These are phyloP conservation scores for Seminavis robusta DNA, from an alignment of 108 stramenopile genomes.

Conservation along the genomic window DNA sequence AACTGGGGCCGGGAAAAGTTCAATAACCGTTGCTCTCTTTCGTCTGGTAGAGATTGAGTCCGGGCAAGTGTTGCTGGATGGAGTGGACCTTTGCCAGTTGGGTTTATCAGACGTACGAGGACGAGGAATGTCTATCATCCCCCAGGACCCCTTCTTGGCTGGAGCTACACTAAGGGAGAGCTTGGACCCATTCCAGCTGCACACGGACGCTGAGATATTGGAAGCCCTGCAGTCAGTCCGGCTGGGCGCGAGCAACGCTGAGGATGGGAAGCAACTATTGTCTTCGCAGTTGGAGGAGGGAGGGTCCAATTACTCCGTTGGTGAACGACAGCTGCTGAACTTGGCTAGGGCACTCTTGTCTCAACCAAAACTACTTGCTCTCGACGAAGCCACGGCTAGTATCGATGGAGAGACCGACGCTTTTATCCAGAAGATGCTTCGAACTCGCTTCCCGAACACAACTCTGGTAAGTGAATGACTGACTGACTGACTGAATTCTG, in stretches of 20 bases:
- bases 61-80: constrained; percentile 78
- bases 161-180: constrained; percentile 86
- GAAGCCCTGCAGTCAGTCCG: constrained; percentile 72
- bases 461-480: constrained; percentile 64
- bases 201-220: constrained; percentile 53
- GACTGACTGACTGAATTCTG: no score
- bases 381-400: constrained; percentile 79
- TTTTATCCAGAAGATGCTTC: constrained; percentile 82
- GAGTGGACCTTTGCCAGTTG: constrained; percentile 58
- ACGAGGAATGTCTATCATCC: constrained; percentile 80
- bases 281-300: constrained; percentile 72
- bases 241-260: constrained; percentile 32
- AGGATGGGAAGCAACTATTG: constrained; percentile 66
- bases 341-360: constrained; percentile 85
- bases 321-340: constrained; percentile 89
- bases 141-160: constrained; percentile 92
- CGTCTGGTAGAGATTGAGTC: constrained; percentile 72
- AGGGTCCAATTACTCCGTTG: constrained; percentile 85
- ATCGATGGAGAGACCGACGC: constrained; percentile 79
- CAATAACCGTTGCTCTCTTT: constrained; percentile 67
- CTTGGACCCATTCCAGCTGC: constrained; percentile 80
- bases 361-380: constrained; percentile 60
- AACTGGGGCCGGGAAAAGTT: constrained; percentile 63
- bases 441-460: constrained; percentile 65
- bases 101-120: constrained; percentile 75